These are phyloP conservation scores for Collybiopsis luxurians DNA, from an alignment of 768 basidiomycete genomes.

Conservation along the genomic window DNA sequence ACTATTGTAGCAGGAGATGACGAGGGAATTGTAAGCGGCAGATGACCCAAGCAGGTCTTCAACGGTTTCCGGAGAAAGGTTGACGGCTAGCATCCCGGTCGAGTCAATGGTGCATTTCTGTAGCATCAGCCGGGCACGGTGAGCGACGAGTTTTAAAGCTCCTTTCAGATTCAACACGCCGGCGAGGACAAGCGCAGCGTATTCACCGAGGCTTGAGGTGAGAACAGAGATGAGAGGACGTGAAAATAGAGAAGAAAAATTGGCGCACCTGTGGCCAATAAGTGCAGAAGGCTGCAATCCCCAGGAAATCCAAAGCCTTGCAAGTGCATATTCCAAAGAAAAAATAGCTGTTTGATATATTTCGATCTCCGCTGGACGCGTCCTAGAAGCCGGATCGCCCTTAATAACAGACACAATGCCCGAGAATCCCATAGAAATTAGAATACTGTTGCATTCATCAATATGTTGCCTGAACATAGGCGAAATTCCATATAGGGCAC, in stretches of 20 bases:
- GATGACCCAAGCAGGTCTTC: constrained; percentile 31
- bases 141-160: constrained; percentile 56
- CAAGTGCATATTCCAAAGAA: constrained; percentile 60
- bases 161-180: constrained; percentile 54
- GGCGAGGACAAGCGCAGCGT: constrained; percentile 65
- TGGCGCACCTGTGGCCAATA: constrained; percentile 73
- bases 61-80: constrained; percentile 32
- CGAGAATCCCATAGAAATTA: constrained; percentile 46
- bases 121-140: constrained; percentile 55
- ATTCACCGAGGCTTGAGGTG: constrained; percentile 68
- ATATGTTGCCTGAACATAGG: constrained; percentile 48
- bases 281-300: constrained; percentile 60
- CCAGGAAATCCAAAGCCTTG: constrained; percentile 66
- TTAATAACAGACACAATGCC: constrained; percentile 47
- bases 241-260: neutral
- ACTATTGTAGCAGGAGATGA: constrained; percentile 64
- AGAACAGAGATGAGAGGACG: constrained; percentile 1
- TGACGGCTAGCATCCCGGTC: constrained; percentile 65
- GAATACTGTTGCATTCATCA: constrained; percentile 54
- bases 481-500: constrained; percentile 47
- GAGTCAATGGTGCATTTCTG: constrained; percentile 38
- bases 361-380: constrained; percentile 36
- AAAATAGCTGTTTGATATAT: constrained; percentile 55
- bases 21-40: constrained; percentile 32
- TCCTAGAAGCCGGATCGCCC: constrained; percentile 18